Evolutionary conservation across 176 grass and related monocot genomes (phyloP).

Genomic region (Carex littledalei): DNA sequence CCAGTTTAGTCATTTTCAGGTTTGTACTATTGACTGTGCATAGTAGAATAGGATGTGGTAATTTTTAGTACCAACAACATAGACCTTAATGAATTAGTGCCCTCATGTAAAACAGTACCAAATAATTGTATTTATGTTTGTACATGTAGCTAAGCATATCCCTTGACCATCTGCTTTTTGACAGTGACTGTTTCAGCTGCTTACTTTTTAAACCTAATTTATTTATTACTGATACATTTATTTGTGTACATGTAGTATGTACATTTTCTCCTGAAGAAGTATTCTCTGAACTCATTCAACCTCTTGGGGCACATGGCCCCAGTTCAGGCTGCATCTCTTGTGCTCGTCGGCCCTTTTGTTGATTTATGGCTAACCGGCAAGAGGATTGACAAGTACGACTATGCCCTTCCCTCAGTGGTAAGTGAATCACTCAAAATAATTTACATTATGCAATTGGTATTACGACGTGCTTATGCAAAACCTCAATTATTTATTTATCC

Average conservation of each 20-base stretch:
- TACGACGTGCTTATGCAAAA: not conserved
- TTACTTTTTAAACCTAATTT: not conserved
- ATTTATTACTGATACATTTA: slow-evolving; percentile 18
- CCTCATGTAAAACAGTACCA: not conserved
- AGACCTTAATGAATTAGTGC: not conserved
- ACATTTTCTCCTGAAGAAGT: slow-evolving; percentile 72
- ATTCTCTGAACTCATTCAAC: slow-evolving; percentile 78
- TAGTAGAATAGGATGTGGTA: not conserved
- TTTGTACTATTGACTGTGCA: not conserved
- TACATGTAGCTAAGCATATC: not conserved
- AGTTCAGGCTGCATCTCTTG: slow-evolving; percentile 61
- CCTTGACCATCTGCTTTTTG: not conserved
- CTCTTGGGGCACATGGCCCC: slow-evolving; percentile 79
- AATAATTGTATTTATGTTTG: not conserved
- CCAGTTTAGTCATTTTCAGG: not conserved
- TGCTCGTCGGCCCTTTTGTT: slow-evolving; percentile 64
- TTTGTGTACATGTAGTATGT: slow-evolving; percentile 43
- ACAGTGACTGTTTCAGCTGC: not conserved
- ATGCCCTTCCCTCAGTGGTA: slow-evolving; percentile 57
- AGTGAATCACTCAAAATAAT: slow-evolving; percentile 19
- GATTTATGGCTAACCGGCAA: slow-evolving; percentile 70
- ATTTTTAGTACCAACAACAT: not conserved
- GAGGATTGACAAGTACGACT: slow-evolving; percentile 66
- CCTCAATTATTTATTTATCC: not conserved
- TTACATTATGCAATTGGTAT: not conserved